Evolutionary conservation across 1,284 basidiomycete genomes (phyloP), one percentile per base, ranked within the genome.

Genomic region (Agroathelia rolfsii): DNA sequence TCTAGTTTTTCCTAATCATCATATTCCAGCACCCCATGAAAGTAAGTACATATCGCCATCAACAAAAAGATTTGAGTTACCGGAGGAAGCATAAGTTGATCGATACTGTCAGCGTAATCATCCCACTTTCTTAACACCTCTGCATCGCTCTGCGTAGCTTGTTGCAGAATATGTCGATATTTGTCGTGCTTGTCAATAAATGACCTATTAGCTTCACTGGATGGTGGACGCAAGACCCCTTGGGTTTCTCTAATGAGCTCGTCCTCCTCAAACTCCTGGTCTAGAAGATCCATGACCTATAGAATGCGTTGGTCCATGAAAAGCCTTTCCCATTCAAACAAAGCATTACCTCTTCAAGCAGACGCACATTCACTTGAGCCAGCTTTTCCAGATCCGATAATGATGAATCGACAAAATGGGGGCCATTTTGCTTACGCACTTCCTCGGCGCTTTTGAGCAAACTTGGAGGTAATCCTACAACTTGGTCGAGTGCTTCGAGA

Each of bases 211-310:
- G 83, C 84, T 45, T 83, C 69, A 45, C 82, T 69, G 0, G 90
- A 95, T 2, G 78, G 70, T 1, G 58, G 58, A 10, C 86, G 65
- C 38, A 64, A 59, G 27, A 75, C 49, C 30, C 52, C 46, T 6
- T 50, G 58, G 32, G 69, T 62, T 41, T 66, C 62, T 35, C 75
- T 67, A 38, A 76, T 56, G 28, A 65, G 54, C 58, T 89, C 87
- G 47, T 96, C 89, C 51, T 93, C 87, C 3, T 79, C 80, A 12
- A 84, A 84, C 57, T 97, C 93, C 34, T 76, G 76, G 46, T 94
- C 89, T 7, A 97, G 62, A 9, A 92, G 74, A 46, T 90, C 87
- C 62, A 90, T 70, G 0, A 87, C 77, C 86, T 95, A 51, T 1
- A 15, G 28, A 18, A 35, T 10, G 21, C 15, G 14, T 13, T 20